phyloP scores from a whole-genome alignment of 2,329 filamentous ascomycete species.

The Rutstroemia sydowiana region DNA sequence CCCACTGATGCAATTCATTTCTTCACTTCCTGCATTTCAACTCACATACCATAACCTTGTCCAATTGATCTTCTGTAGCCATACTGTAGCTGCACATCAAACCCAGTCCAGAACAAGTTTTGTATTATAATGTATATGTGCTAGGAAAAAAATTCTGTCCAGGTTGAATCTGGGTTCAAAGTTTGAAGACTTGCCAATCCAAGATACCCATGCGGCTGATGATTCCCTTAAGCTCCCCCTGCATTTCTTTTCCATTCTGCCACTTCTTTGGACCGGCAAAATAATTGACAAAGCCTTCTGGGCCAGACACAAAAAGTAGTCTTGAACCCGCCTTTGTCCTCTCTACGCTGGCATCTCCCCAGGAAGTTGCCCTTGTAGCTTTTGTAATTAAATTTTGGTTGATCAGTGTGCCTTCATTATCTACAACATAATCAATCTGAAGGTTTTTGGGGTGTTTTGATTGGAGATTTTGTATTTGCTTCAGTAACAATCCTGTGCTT shows the following conservation, averaged over 20 bases:
- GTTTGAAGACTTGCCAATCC: slow-evolving; percentile 31
- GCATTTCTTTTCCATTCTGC: slow-evolving; percentile 54
- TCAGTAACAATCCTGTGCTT: slow-evolving; percentile 44
- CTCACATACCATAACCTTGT: too few relatives aligned
- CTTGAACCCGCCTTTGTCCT: background rate
- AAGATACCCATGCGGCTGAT: slow-evolving; percentile 47
- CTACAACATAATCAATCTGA: slow-evolving; percentile 68
- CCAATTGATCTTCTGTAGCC: too few relatives aligned
- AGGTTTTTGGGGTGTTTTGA: slow-evolving; percentile 47
- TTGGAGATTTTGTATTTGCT: slow-evolving; percentile 58
- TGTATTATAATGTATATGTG: background rate
- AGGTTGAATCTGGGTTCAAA: slow-evolving; percentile 18
- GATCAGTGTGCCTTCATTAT: slow-evolving; percentile 68
- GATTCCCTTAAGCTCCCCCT: slow-evolving; percentile 67
- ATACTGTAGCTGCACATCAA: too few relatives aligned
- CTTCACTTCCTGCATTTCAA: too few relatives aligned
- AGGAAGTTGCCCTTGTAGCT: slow-evolving; percentile 17
- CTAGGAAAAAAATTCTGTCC: background rate
- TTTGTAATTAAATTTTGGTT: slow-evolving; percentile 41
- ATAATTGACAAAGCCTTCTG: slow-evolving; percentile 5
- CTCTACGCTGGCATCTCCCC: too few relatives aligned
- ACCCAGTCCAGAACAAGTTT: too few relatives aligned
- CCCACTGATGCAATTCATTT: too few relatives aligned
- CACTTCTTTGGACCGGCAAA: slow-evolving; percentile 4
- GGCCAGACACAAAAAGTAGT: slow-evolving; percentile 43